Evolutionary conservation across 148 eudicot genomes (phyloP).

Genomic region (Fallopia convolvulus): DNA sequence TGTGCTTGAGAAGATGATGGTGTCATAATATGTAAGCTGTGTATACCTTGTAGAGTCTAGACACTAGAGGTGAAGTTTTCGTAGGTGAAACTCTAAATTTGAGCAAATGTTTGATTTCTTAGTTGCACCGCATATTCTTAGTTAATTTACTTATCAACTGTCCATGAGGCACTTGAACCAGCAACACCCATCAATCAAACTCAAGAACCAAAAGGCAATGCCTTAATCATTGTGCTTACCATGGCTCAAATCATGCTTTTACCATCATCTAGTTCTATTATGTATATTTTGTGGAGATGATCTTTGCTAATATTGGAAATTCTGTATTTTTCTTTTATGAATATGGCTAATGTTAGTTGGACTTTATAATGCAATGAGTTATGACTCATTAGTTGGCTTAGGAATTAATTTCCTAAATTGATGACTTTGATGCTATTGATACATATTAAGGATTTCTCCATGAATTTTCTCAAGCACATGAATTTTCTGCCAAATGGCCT

Average conservation of each 20-base stretch:
- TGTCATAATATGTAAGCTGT: not conserved
- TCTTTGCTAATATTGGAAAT: not conserved
- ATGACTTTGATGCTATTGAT: not conserved
- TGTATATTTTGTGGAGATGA: not conserved
- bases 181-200: not conserved
- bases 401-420: not conserved
- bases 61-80: not conserved
- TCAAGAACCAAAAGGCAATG: not conserved
- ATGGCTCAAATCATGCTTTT: not conserved
- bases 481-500: too few relatives aligned
- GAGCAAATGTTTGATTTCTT: not conserved
- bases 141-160: not conserved
- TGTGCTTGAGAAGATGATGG: not conserved
- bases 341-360: not conserved
- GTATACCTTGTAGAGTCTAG: not conserved
- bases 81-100: not conserved
- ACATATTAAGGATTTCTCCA: conserved; percentile 63
- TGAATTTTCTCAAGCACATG: too few relatives aligned
- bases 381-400: not conserved
- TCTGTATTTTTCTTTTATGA: not conserved
- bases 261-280: not conserved
- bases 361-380: not conserved
- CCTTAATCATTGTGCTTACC: not conserved
- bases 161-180: not conserved
- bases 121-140: not conserved